phyloP scores from a whole-genome alignment of 345 rosid species.

The Salix brachista region DNA sequence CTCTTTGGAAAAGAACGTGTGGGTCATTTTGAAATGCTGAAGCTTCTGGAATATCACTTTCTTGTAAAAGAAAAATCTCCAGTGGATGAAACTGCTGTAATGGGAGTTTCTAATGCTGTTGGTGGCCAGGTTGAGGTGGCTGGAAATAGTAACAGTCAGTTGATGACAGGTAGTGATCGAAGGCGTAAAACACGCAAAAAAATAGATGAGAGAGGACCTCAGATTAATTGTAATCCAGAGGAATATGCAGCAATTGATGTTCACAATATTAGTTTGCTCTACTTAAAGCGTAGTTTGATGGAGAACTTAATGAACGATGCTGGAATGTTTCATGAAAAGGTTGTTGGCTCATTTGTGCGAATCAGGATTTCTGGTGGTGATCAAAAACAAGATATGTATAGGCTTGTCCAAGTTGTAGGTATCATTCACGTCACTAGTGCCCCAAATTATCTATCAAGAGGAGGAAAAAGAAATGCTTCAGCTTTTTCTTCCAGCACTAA shows the following conservation, averaged over 20 bases:
- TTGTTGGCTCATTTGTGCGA: slow-evolving; percentile 84
- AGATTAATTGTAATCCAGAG: slow-evolving; percentile 30
- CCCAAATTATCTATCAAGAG: slow-evolving; percentile 15
- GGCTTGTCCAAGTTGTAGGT: slow-evolving; percentile 94
- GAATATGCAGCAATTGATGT: slow-evolving; percentile 82
- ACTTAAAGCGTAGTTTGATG: slow-evolving; percentile 59
- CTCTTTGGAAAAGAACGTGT: slow-evolving; percentile 65
- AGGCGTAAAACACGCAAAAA: slow-evolving; percentile 49
- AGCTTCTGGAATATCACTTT: slow-evolving; percentile 77
- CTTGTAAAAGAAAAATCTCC: slow-evolving; percentile 46
- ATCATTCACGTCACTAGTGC: slow-evolving; percentile 23
- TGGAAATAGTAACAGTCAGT: slow-evolving; percentile 30
- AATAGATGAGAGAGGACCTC: slow-evolving; percentile 43
- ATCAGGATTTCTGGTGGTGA: slow-evolving; percentile 60
- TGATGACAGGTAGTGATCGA: slow-evolving; percentile 35
- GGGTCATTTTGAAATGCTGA: slow-evolving; percentile 86
- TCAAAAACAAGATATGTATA: slow-evolving; percentile 62
- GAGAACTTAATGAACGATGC: slow-evolving; percentile 64
- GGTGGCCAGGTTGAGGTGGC: slow-evolving; percentile 29
- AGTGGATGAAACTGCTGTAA: slow-evolving; percentile 24
- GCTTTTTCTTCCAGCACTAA: slow-evolving; percentile 1
- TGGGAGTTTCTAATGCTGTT: slow-evolving; percentile 33
- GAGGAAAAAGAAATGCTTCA: slow-evolving; percentile 7
- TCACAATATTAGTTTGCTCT: slow-evolving; percentile 74
- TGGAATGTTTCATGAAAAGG: slow-evolving; percentile 63